Evolutionary conservation across 352 stramenopile species (phyloP).

Genomic region (Phytophthora tentaculata): DNA sequence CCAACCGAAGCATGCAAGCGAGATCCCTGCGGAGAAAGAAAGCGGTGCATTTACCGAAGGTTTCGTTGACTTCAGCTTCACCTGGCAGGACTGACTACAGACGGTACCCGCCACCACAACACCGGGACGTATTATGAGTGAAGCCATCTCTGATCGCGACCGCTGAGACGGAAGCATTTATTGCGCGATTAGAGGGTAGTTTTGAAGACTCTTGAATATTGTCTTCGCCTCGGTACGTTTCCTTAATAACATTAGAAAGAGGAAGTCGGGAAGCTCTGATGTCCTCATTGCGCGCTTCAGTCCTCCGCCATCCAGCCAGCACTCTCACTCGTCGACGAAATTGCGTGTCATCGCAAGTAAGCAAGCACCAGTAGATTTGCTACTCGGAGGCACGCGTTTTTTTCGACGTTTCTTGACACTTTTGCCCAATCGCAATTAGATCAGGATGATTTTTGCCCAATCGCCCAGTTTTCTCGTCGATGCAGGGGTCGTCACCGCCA

Average conservation of each 20-base stretch:
- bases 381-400: background rate
- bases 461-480: constrained; percentile 4
- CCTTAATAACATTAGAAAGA: too few relatives aligned
- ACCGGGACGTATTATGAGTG: background rate
- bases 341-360: constrained; percentile 9
- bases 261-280: too few relatives aligned
- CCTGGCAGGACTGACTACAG: background rate
- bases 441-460: constrained; percentile 2
- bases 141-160: background rate
- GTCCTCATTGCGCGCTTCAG: too few relatives aligned
- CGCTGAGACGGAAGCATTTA: too few relatives aligned
- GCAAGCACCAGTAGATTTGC: background rate
- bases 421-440: background rate
- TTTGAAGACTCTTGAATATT: too few relatives aligned
- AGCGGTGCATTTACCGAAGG: too few relatives aligned
- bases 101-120: background rate
- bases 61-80: background rate
- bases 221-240: too few relatives aligned
- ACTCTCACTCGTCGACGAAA: constrained; percentile 20
- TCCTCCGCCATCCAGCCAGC: background rate
- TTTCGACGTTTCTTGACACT: background rate
- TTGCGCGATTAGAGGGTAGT: too few relatives aligned
- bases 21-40: too few relatives aligned
- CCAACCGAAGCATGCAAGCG: too few relatives aligned
- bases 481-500: constrained; percentile 24